phyloP scores from a whole-genome alignment of 352 stramenopile genomes.

The Aphanomyces euteiches region DNA sequence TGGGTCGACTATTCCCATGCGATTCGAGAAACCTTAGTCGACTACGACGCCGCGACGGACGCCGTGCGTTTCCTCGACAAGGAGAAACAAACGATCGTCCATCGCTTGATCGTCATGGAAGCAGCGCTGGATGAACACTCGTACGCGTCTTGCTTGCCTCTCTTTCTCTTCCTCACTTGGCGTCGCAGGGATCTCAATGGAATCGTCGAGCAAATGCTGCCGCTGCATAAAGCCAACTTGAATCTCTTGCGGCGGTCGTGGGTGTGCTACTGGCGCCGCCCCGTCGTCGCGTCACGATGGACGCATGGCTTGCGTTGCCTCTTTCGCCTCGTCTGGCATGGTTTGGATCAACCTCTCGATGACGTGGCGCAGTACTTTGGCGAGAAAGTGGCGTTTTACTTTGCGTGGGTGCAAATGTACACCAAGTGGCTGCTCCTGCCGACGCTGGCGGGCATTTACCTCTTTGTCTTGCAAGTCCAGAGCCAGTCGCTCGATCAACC shows the following conservation, averaged over 20 bases:
- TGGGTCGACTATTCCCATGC: constrained; percentile 78
- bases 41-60: constrained; percentile 45
- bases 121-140: constrained; percentile 63
- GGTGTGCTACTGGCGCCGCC: constrained; percentile 74
- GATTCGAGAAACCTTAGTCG: constrained; percentile 59
- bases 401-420: constrained; percentile 90
- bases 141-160: background rate
- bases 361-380: constrained; percentile 88
- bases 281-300: background rate
- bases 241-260: constrained; percentile 53
- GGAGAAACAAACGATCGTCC: constrained; percentile 79
- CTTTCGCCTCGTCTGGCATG: constrained; percentile 34
- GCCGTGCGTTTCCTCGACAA: constrained; percentile 66
- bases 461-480: constrained; percentile 70
- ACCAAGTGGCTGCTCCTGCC: constrained; percentile 85
- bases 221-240: constrained; percentile 83
- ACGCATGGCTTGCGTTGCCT: background rate
- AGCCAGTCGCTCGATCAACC: constrained; percentile 71
- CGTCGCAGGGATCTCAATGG: background rate
- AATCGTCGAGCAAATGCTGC: constrained; percentile 77
- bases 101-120: constrained; percentile 50
- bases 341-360: constrained; percentile 77
- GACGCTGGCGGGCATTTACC: constrained; percentile 56
- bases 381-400: constrained; percentile 89
- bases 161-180: background rate